phyloP scores from a whole-genome alignment of 179 eudicot genomes.

The Beta lomatogona region DNA sequence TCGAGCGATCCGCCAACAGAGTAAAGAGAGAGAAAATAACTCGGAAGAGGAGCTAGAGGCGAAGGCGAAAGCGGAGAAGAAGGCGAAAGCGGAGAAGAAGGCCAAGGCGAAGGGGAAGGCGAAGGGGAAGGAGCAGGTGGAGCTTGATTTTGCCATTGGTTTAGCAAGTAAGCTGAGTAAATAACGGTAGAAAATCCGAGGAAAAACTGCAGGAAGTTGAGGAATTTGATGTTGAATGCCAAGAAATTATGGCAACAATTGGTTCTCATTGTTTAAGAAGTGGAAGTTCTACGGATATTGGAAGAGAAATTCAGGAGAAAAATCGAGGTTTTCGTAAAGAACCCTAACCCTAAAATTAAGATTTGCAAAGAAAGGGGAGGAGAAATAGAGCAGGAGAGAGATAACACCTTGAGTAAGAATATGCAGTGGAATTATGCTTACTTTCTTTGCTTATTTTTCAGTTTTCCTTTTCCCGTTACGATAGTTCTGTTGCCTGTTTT shows the following conservation, averaged over 20 bases:
- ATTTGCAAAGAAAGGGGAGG: neutral
- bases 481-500: neutral
- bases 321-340: neutral
- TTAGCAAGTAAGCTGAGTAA: slow-evolving; percentile 61
- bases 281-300: neutral
- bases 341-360: slow-evolving; percentile 30
- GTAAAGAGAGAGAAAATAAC: slow-evolving; percentile 9
- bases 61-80: slow-evolving; percentile 36
- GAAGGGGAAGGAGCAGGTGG: slow-evolving; percentile 40
- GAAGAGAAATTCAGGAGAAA: neutral
- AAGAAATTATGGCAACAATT: slow-evolving; percentile 60
- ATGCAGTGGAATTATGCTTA: neutral
- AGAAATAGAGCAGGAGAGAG: slow-evolving; percentile 14
- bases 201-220: slow-evolving; percentile 58
- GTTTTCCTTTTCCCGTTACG: no score
- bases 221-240: slow-evolving; percentile 61
- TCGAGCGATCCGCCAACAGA: slow-evolving; percentile 16
- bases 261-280: slow-evolving; percentile 40
- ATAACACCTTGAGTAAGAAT: neutral
- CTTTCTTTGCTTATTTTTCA: no score
- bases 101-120: slow-evolving; percentile 20
- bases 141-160: slow-evolving; percentile 52
- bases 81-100: slow-evolving; percentile 36
- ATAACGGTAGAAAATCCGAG: slow-evolving; percentile 59
- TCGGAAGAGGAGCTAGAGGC: slow-evolving; percentile 27